phyloP scores from a whole-genome alignment of 2,329 filamentous ascomycete genomes.

The Fusarium phyllophilum region DNA sequence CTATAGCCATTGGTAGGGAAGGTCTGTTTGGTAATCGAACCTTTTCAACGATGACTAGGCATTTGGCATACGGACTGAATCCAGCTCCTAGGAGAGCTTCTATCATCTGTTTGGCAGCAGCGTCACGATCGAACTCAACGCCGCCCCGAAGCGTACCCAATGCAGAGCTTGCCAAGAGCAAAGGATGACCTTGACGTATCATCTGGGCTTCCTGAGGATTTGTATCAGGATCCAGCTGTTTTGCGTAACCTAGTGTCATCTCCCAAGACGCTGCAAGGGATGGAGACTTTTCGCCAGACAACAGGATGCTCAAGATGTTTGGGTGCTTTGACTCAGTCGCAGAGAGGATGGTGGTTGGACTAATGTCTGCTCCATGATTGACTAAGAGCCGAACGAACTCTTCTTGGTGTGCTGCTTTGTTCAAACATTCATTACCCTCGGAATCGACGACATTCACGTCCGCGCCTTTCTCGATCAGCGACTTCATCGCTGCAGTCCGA shows the following conservation, averaged over 20 bases:
- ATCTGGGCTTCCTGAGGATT: not conserved
- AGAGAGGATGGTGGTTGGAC: not conserved
- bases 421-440: slow-evolving; percentile 1
- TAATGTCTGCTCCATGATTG: slow-evolving; percentile 16
- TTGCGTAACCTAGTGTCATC: not conserved
- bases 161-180: not conserved
- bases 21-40: not conserved
- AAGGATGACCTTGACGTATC: not conserved
- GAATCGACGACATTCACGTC: slow-evolving; percentile 20
- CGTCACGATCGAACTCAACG: no score
- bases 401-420: not conserved
- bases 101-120: not conserved
- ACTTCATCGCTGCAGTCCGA: not conserved
- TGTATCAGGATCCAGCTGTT: not conserved
- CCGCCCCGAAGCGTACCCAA: not conserved
- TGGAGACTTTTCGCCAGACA: slow-evolving; percentile 4
- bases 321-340: not conserved
- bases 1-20: not conserved
- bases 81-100: slow-evolving; percentile 11
- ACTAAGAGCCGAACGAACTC: slow-evolving; percentile 20
- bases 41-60: not conserved
- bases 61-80: slow-evolving; percentile 7
- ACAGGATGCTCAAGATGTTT: slow-evolving; percentile 1
- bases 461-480: slow-evolving; percentile 17
- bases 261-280: not conserved